Base-by-base conservation (phyloP, 2,329 filamentous ascomycete species). In the Aspergillus sp. region DNA sequence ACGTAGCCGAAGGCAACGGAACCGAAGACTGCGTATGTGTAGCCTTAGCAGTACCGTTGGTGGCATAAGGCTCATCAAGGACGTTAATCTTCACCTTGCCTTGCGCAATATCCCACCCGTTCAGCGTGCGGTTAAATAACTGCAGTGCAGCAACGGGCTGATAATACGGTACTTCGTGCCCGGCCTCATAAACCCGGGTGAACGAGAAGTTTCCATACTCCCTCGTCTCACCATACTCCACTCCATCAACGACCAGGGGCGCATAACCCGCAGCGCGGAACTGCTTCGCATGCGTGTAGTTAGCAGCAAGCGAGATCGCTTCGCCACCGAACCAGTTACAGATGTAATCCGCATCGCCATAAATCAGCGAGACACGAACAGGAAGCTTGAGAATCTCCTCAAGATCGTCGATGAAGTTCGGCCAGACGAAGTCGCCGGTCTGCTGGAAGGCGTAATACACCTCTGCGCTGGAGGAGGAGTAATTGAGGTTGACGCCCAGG, bases 131-230 rank as follows among this genome's bases (percentile, higher is more conserved):
- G 23, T 79, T 75, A 57, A 85, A 85, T 35, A 84, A 68, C 53
- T 78, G 75, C 49, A 83, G 74, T 2, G 78, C 70, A 3, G 80
- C 81, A 59, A 79, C 71, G 10, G 81, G 82, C 65, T 84, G 81
- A 41, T 62, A 65, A 38, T 74, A 78, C 0, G 81, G 75, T 1
- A 83, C 77, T 45, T 81, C 76, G 58, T 86, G 83, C 1, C 84
- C 83, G 13, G 82, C 75, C 57, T 85, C 79, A 62, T 83, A 86
- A 43, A 86, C 74, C 6, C 83, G 76, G 46, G 79, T 80, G 62
- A 86, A 86, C 13, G 78, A 82, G 46, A 86, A 76, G 56, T 90
- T 90, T 9, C 85, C 87, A 58, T 81, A 87, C 64, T 93, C 86
- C 3, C 87, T 79, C 0, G 88, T 86, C 48, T 81, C 79, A 17